These are phyloP conservation scores for Volutella citrinella DNA, from an alignment of 2,329 filamentous ascomycete genomes.

Conservation along the genomic window DNA sequence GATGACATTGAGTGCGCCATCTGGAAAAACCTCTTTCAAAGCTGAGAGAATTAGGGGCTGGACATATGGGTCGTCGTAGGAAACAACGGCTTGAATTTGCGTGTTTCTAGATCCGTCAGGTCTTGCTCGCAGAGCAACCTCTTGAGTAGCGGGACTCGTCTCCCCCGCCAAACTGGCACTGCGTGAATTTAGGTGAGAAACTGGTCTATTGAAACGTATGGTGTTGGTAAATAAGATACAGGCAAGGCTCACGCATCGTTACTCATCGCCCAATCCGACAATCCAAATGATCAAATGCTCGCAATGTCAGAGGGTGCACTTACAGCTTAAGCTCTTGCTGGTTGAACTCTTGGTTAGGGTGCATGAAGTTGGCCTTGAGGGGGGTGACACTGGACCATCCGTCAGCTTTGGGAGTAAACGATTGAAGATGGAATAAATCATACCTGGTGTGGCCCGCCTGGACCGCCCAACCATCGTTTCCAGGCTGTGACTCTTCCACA, in stretches of 20 bases:
- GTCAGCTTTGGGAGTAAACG: too few species aligned
- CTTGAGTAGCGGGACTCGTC: constrained; percentile 10
- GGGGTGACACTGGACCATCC: constrained; percentile 80
- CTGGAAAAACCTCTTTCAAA: constrained; percentile 60
- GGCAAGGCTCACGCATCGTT: constrained; percentile 18
- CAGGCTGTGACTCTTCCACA: constrained; percentile 74
- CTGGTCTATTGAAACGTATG: constrained; percentile 28
- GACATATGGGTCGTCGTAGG: constrained; percentile 87
- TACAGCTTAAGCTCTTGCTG: constrained; percentile 78
- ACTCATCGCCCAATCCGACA: constrained; percentile 14
- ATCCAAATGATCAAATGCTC: constrained; percentile 14
- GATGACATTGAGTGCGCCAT: constrained; percentile 53
- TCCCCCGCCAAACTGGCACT: constrained; percentile 20
- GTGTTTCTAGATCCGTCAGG: constrained; percentile 10
- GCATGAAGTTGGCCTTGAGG: constrained; percentile 89
- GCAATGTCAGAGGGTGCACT: constrained; percentile 45
- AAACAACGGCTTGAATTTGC: constrained; percentile 62
- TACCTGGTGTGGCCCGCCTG: constrained; percentile 84
- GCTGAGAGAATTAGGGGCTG: constrained; percentile 79
- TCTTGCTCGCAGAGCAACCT: constrained; percentile 19
- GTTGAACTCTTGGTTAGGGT: constrained; percentile 59
- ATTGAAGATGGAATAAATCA: too few species aligned
- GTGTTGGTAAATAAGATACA: constrained; percentile 27
- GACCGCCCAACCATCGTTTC: constrained; percentile 92
- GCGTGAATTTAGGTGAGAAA: constrained; percentile 33